Conservation (phyloP, 2,329 filamentous ascomycete species). For the Mycosphaerella arachidis region DNA sequence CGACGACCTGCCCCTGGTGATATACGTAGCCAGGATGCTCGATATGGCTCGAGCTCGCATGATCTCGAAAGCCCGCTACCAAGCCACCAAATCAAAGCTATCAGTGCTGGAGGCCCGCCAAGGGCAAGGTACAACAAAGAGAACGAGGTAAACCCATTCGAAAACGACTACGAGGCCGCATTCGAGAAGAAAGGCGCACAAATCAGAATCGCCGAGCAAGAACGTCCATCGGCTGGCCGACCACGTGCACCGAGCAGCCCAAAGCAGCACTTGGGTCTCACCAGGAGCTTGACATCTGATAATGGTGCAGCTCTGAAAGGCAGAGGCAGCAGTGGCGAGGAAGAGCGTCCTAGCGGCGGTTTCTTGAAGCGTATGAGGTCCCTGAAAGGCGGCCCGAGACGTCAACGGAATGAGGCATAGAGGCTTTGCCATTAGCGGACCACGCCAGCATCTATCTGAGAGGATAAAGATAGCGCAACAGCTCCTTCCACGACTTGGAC, state of each 20-base stretch:
- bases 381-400: constrained; percentile 65
- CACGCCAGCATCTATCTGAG: constrained; percentile 3
- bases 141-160: constrained; percentile 66
- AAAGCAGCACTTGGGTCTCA: constrained; percentile 31
- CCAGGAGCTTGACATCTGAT: constrained; percentile 20
- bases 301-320: constrained; percentile 24
- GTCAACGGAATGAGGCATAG: constrained; percentile 30
- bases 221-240: constrained; percentile 21
- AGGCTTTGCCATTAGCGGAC: constrained; percentile 4
- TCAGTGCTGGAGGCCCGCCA: constrained; percentile 40
- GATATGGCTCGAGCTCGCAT: constrained; percentile 36
- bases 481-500: background rate
- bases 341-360: constrained; percentile 43
- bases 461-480: background rate
- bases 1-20: constrained; percentile 44
- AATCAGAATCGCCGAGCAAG: constrained; percentile 51
- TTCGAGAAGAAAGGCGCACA: constrained; percentile 61
- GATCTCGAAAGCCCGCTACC: constrained; percentile 20
- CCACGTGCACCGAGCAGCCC: constrained; percentile 55
- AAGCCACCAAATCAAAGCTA: constrained; percentile 21
- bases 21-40: constrained; percentile 49
- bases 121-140: constrained; percentile 35
- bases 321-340: constrained; percentile 38
- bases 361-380: constrained; percentile 78
- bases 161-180: constrained; percentile 64